A percentile compares a stretch with the other conserved stretches of the same genome.
Conservation (phyloP, 1,139 yeast species). For the Diutina neorugosa region DNA sequence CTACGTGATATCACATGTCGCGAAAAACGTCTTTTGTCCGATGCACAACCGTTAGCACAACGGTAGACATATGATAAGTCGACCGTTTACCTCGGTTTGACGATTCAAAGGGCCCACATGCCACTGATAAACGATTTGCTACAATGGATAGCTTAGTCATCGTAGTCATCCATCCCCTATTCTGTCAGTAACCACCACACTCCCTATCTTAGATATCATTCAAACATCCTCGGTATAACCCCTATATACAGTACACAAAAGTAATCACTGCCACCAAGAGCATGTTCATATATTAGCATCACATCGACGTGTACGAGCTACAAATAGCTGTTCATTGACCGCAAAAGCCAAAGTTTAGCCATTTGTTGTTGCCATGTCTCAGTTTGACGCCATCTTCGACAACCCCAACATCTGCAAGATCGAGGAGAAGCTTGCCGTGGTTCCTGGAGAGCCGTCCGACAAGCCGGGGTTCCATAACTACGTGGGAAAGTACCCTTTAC, state of each 20-base stretch:
- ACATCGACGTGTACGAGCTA: no score
- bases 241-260: neutral
- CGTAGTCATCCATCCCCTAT: neutral
- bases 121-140: neutral
- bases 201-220: neutral
- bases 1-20: neutral
- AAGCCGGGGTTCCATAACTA: slow-evolving; percentile 7
- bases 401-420: slow-evolving; percentile 3
- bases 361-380: neutral
- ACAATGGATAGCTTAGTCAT: neutral
- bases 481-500: slow-evolving; percentile 25
- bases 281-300: neutral
- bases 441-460: slow-evolving; percentile 6
- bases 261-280: neutral
- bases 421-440: slow-evolving; percentile 9
- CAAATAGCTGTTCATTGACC: neutral
- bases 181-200: neutral
- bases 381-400: neutral
- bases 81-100: neutral
- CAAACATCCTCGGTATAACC: neutral
- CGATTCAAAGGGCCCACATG: no score
- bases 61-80: neutral
- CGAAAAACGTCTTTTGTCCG: neutral
- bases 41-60: neutral
- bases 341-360: neutral